Base-by-base conservation (phyloP, 2,329 filamentous ascomycete genomes). In the Rosellinia necatrix region DNA sequence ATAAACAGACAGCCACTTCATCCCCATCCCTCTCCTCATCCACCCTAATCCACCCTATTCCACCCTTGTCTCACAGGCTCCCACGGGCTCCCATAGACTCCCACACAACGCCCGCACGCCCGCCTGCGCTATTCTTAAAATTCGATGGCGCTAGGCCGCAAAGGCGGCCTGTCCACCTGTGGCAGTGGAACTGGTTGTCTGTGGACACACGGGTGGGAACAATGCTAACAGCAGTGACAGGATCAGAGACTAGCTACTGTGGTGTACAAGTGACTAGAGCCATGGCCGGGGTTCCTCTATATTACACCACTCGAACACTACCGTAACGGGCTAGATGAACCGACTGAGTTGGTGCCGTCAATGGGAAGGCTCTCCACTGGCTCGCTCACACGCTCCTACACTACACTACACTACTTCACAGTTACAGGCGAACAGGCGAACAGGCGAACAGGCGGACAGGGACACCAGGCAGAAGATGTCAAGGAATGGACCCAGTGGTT, bases 61-160 rank as follows among this genome's bases (percentile, higher is more conserved):
- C 53, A 66, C 62, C 66, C 66, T 65, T 67, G 66, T 68, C 66
- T 67, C 61, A 67, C 66, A 61, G 64, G 62, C 60, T 61, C 64
- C 62, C 67, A 49, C 59, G n/a, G n/a, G n/a, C n/a, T 68, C 66
- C 66, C 61, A 67, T 65, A 61, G 64, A 62, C 60, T 61, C 64
- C 62, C 67, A 49, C 59, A n/a, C n/a, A n/a, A n/a, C n/a, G 54
- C 66, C 63, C 66, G 62, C 34, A 35, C 34, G 34, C 34, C 60
- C 60, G 60, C 63, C 65, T 65, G 64, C 65, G 66, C 69, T 70
- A 71, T 70, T 70, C 68, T 71, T 70, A 67, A 61, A 67, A 66
- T 64, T 70, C 62, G 65, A 65, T 67, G 64, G 66, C 67, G 68
- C 68, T 71, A 69, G n/a, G 61, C 61, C 64, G 53, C 61, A 64